Base-by-base conservation (phyloP, 768 basidiomycete genomes). In the Suillus brevipes region DNA sequence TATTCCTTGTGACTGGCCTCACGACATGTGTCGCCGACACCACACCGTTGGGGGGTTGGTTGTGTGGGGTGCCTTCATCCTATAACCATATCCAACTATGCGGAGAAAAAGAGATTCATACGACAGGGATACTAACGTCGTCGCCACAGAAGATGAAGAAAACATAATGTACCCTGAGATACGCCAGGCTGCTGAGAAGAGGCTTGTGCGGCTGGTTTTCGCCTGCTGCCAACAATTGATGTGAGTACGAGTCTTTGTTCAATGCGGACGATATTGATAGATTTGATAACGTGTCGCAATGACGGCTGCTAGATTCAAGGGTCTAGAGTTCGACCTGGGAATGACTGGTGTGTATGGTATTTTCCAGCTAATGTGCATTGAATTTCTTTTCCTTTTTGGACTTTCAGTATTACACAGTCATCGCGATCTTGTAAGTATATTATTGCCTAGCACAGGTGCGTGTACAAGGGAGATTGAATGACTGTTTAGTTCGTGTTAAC, bases 361-460 rank as follows among this genome's bases (percentile, higher is more conserved):
- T 40, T 14, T 49, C n/a, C 9, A 16, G 34, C 13, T 34, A 8
- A 40, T 25, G 6, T 36, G 25, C 43, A 31, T 25, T 34, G 20
- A 18, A 55, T 34, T 34, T 55, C 20, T 34, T 6, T 18, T 4
- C 31, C 31, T 31, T 31, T 42, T 64, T 64, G 87, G 86, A 84
- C 70, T 72, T 85, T 43, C 85, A 87, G 70, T 87, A 87, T 71
- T 76, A 78, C 34, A 84, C 84, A 1, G 78, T 86, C 4, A 73
- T 88, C n/a, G 84, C 85, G 0, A 79, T 85, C 34, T 78, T 87
- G 42, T 87, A 83, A 66, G 88, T 79, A 7, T 86, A 86, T 1
- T 88, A 89, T 67, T 85, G 85, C 59, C 88, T 87, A 0, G 83
- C 84, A n/a, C 88, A 89, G 67, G 82, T 73, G 38, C 70, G 53